phyloP scores from a whole-genome alignment of 495 filamentous ascomycete genomes.

The Hypoxylon trugodes region DNA sequence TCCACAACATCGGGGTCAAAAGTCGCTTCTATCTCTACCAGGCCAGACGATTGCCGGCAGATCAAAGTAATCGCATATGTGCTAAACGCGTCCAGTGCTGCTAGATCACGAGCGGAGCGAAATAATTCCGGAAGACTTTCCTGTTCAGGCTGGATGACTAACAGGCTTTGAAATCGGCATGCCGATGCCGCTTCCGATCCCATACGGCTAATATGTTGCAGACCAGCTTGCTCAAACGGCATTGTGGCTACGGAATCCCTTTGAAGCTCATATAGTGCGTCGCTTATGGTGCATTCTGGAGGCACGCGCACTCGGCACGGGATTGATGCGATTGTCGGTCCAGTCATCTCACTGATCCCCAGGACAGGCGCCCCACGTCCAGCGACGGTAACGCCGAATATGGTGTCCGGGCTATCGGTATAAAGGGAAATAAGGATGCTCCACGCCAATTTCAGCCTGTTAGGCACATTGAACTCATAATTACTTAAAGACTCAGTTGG shows the following conservation, averaged over 20 bases:
- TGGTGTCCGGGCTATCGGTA: conserved; percentile 44
- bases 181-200: conserved; percentile 61
- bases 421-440: conserved; percentile 46
- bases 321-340: conserved; percentile 66
- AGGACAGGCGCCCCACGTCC: conserved; percentile 57
- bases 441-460: conserved; percentile 43
- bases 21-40: not conserved
- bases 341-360: conserved; percentile 57
- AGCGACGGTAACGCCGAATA: conserved; percentile 64
- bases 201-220: conserved; percentile 67
- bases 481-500: not conserved
- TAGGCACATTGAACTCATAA: conserved; percentile 32
- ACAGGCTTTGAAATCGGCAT: conserved; percentile 67
- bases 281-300: conserved; percentile 44
- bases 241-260: conserved; percentile 56
- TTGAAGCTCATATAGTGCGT: conserved; percentile 57
- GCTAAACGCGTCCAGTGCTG: not conserved
- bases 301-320: conserved; percentile 57
- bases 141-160: conserved; percentile 61
- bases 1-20: not conserved
- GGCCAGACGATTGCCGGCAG: not conserved
- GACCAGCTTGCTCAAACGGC: conserved; percentile 66
- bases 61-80: not conserved
- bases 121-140: not conserved
- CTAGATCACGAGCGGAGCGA: not conserved